phyloP scores from a whole-genome alignment of 2,329 filamentous ascomycete genomes.

The Cladophialophora chaetospira region DNA sequence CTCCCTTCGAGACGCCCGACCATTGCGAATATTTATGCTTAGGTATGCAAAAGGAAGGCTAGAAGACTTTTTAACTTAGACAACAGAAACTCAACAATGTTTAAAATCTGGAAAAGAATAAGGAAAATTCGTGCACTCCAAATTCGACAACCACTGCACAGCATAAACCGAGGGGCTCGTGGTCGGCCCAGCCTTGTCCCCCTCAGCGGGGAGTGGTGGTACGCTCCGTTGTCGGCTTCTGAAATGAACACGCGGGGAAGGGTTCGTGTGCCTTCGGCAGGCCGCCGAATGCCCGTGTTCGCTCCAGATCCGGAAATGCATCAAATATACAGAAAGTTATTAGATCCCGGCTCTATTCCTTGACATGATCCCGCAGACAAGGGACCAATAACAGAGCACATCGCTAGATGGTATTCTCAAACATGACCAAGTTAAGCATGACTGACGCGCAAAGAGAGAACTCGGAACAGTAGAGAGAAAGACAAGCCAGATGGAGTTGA shows the following conservation, averaged over 20 bases:
- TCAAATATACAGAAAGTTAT: background rate
- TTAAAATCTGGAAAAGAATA: no score
- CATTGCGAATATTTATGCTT: background rate
- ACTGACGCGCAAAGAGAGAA: background rate
- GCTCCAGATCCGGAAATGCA: background rate
- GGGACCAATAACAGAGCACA: no score
- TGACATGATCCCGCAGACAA: no score
- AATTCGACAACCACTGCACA: background rate
- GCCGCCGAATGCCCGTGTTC: background rate
- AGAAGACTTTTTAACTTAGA: no score
- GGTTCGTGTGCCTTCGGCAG: background rate
- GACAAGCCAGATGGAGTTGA: background rate
- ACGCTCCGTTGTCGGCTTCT: background rate
- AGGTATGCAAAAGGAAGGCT: no score
- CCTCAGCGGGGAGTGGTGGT: slow-evolving; percentile 11
- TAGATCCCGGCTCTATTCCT: background rate
- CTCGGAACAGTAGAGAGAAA: background rate
- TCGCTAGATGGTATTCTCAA: background rate
- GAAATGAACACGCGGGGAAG: background rate
- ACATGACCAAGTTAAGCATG: background rate
- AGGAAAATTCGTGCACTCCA: no score
- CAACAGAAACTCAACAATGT: no score
- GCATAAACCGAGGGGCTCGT: background rate
- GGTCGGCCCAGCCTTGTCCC: slow-evolving; percentile 8
- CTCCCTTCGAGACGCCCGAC: slow-evolving; percentile 40